Percentiles rank a stretch among this genome's conserved stretches.
Conservation (phyloP, 345 rosid genomes). For the Sisymbrium altissimum region DNA sequence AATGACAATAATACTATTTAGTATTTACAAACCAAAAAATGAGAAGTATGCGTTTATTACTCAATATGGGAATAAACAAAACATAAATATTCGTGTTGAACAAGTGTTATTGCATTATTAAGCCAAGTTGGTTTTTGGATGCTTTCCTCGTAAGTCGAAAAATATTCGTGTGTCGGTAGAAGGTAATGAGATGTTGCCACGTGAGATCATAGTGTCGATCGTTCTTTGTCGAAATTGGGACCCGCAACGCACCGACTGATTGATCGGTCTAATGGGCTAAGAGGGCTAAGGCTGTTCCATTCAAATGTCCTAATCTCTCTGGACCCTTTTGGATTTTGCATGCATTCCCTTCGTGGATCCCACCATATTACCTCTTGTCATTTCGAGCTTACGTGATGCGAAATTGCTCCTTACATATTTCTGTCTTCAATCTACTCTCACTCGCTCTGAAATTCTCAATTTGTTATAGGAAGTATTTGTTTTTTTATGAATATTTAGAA, state of each 20-base stretch:
- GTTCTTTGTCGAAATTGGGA: slow-evolving; percentile 17
- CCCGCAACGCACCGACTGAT: slow-evolving; percentile 28
- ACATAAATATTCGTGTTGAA: neutral
- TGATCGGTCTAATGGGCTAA: slow-evolving; percentile 10
- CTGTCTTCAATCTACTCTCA: neutral
- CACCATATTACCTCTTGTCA: slow-evolving; percentile 19
- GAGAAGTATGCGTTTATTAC: neutral
- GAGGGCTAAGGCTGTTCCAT: slow-evolving; percentile 25
- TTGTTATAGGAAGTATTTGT: neutral
- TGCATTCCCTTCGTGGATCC: slow-evolving; percentile 6
- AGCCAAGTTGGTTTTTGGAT: slow-evolving; percentile 17
- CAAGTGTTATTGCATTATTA: neutral
- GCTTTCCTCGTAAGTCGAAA: slow-evolving; percentile 54
- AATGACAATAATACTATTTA: too few species aligned
- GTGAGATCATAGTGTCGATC: slow-evolving; percentile 9
- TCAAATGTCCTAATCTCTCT: slow-evolving; percentile 27
- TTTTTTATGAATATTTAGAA: too few species aligned
- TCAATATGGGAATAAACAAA: neutral
- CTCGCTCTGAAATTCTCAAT: neutral
- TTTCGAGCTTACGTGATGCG: slow-evolving; percentile 22
- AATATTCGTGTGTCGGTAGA: slow-evolving; percentile 46
- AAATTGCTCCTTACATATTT: neutral
- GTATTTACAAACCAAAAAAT: too few species aligned
- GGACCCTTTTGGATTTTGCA: slow-evolving; percentile 28
- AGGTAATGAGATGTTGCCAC: slow-evolving; percentile 15